Conservation (phyloP, 495 filamentous ascomycete species). For the Coniosporium apollinis region DNA sequence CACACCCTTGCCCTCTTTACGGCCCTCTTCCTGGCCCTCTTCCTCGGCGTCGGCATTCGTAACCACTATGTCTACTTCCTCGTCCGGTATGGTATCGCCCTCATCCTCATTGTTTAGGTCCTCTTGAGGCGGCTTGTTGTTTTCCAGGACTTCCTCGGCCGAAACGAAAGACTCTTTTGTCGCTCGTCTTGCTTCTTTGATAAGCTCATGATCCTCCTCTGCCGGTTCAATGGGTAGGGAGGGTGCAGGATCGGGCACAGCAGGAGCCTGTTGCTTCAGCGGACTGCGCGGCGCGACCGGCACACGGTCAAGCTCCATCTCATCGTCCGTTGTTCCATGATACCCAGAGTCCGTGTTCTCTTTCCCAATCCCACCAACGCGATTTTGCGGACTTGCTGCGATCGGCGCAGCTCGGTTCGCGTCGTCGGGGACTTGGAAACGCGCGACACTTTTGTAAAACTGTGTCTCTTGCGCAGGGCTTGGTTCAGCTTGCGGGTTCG, state of each 20-base stretch:
- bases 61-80: too few relatives aligned
- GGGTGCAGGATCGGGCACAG: too few relatives aligned
- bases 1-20: too few relatives aligned
- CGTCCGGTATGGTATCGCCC: not conserved
- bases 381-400: slow-evolving; percentile 7
- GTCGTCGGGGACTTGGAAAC: slow-evolving; percentile 18
- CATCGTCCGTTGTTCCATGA: slow-evolving; percentile 52
- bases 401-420: not conserved
- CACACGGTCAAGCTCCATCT: slow-evolving; percentile 25
- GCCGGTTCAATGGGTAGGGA: too few relatives aligned
- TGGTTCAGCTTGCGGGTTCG: slow-evolving; percentile 19
- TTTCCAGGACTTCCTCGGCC: slow-evolving; percentile 4
- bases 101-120: slow-evolving; percentile 4
- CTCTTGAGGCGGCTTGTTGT: not conserved
- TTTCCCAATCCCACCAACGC: slow-evolving; percentile 7
- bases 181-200: too few relatives aligned
- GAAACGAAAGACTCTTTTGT: slow-evolving; percentile 4
- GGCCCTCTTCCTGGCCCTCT: too few relatives aligned
- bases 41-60: too few relatives aligned
- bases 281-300: too few relatives aligned
- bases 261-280: too few relatives aligned
- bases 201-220: not conserved
- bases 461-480: slow-evolving; percentile 15
- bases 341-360: slow-evolving; percentile 56
- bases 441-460: slow-evolving; percentile 12